Base-by-base conservation (phyloP, 352 stramenopile species). In the Elongisporangium prolatum region DNA sequence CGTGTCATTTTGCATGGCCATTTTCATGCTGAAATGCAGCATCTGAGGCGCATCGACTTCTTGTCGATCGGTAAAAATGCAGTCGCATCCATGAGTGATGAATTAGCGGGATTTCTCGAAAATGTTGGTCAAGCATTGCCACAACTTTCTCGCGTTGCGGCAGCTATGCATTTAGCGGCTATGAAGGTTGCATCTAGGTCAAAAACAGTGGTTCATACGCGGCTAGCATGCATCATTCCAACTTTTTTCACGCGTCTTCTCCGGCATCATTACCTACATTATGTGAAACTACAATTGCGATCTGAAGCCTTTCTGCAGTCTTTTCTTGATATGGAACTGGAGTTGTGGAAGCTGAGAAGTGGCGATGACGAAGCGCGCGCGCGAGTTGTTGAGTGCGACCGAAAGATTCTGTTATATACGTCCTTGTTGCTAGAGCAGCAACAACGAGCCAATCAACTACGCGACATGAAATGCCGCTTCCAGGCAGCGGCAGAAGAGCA, bases 401-500 rank as follows among this genome's bases (percentile, higher is more conserved):
- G 44, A 4, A 56, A 89, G 14, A 70, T 86, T 9, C 54, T 59
- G 5, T 49, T 52, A 2, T 63, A 77, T 3, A 51, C 70, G 17
- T 54, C 61, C 2, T 60, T 67, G 3, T 54, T 84, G 7, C 10
- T 51, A 0, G 67, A 86, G 38, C 74, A 84, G 25, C 68, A 76
- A 17, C 54, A 77, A 25, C 75, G 83, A 24, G 72, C 69, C 7
- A 61, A 86, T 2, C 67, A 73, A 0, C 75, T 89, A 28, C 72
- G 73, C 1, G 52, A 71, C 21, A 84, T 84, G 52, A 87, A 90
- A 80, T 60, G 76, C 37, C 74, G 80, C 0, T 87, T 79, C 53
- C 77, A 91, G 38, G 40, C 57, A 1, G 66, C 75, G 0, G 84
- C 82, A 0, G 77, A 91, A 11, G 74, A 90, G 38, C 80, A 93